A percentile compares a stretch with the other conserved stretches of the same genome.
These are phyloP conservation scores for Tolypocladium capitatum DNA, from an alignment of 2,329 filamentous ascomycete genomes.

Conservation along the genomic window DNA sequence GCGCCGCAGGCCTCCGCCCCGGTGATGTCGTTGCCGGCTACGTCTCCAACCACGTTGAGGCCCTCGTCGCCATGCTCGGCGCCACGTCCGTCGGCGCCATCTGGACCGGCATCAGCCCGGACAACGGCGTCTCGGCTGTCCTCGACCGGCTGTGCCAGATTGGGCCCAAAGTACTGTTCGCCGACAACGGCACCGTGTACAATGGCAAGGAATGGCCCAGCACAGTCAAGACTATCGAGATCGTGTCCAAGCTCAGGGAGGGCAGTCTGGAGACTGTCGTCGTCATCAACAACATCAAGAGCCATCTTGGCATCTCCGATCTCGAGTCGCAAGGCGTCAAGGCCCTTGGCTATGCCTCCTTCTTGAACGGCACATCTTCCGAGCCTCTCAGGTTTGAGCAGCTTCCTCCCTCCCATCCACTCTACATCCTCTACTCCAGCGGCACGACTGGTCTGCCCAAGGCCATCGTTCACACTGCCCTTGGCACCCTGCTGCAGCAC, in stretches of 20 bases:
- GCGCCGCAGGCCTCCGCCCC: slow-evolving; percentile 45
- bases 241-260: slow-evolving; percentile 48
- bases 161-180: slow-evolving; percentile 67
- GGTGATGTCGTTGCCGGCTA: slow-evolving; percentile 55
- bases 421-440: slow-evolving; percentile 88
- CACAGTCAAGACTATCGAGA: slow-evolving; percentile 63
- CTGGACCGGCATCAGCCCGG: slow-evolving; percentile 88
- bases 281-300: slow-evolving; percentile 54
- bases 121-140: slow-evolving; percentile 83
- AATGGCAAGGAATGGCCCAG: slow-evolving; percentile 85
- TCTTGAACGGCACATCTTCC: slow-evolving; percentile 28
- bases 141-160: slow-evolving; percentile 81
- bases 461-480: slow-evolving; percentile 83
- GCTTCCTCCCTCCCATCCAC: slow-evolving; percentile 70
- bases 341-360: slow-evolving; percentile 30
- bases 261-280: slow-evolving; percentile 56
- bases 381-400: slow-evolving; percentile 54
- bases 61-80: slow-evolving; percentile 77
- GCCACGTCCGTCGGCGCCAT: slow-evolving; percentile 71
- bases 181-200: slow-evolving; percentile 79
- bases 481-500: slow-evolving; percentile 86
- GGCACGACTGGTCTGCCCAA: slow-evolving; percentile 83
- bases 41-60: slow-evolving; percentile 80
- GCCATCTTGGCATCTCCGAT: slow-evolving; percentile 27
- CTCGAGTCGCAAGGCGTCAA: slow-evolving; percentile 25